Base-by-base conservation (phyloP, 2,329 filamentous ascomycete genomes). In the Claviceps sp. region DNA sequence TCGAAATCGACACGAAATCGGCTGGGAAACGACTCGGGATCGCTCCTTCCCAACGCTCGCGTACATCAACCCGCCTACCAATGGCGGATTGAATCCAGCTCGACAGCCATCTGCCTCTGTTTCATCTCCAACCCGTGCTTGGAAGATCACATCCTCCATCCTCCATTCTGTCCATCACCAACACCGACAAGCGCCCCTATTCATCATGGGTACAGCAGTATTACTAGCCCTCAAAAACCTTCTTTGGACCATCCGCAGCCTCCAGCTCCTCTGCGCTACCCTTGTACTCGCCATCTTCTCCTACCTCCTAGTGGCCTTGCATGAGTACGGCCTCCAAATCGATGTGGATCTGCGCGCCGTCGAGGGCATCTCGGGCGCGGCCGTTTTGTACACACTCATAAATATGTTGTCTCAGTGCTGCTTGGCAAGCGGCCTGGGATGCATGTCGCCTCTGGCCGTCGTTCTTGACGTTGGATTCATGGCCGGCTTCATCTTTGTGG, bases 401-500 rank as follows among this genome's bases (percentile, higher is more conserved):
- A 85, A 81, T n/a, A 70, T 88, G 14, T 58, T 93, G 36, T 71
- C 94, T 40, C 83, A 91, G 8, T 89, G 87, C 72, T 93, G 81
- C 63, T 70, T 95, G 5, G 88, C 86, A 4, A 11, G 30, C 38
- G 89, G 89, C 30, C 76, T 85, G 55, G 73, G 76, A 4, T 73
- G 91, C 66, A 84, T 89, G 54, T 85, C 86, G 3, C 75, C 84
- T 61, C 57, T 93, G 51, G 86, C 79, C 56, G 79, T 95, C 56
- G 55, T 90, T 24, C 73, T 96, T 47, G 88, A 96, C 62, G 60
- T 93, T 50, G 77, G 77, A 61, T 95, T 95, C 67, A 70, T 81
- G 50, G 87, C 78, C 42, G 81, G 75, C 54, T 93, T 93, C 72
- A 79, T 94, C 62, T 94, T 89, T 62, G 79, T 96, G 54, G 88